Base-by-base conservation (phyloP, 2,329 filamentous ascomycete species). In the Colletotrichum sp. region DNA sequence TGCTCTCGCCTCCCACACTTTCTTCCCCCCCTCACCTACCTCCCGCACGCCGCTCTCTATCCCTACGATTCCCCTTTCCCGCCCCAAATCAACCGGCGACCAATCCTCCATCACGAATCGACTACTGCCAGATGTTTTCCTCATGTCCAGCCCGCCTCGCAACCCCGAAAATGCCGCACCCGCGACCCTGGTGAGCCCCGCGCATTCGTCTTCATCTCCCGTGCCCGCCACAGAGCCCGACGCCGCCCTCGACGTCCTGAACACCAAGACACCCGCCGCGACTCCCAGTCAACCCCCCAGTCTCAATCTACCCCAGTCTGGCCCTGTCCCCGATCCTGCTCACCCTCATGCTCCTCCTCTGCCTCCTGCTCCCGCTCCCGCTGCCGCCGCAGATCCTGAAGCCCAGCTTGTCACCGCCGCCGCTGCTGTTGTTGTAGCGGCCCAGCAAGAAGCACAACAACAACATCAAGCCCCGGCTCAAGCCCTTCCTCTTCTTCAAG, bases 161-260 rank as follows among this genome's bases (percentile, higher is more conserved):
- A 83, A 85, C 82, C 83, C 84, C 85, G 88, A 89, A 89, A 88
- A 90, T 90, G 88, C 88, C 88, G 87, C 89, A 89, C 82, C 81
- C 82, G 83, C 86, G 83, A 85, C 83, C 82, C 82, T 83, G 82
- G 82, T 89, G 84, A 88, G 83, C 83, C 82, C 79, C 77, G 79
- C 78, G 72, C 74, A 76, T 65, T 71, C 43, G 66, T 64, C 76
- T 34, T 64, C 55, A 63, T 60, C 64, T 61, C 39, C 43, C 67
- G 63, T 13, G 24, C 21, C 70, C 55, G 26, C 36, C 26, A 36
- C 61, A 57, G 52, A 34, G 43, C 36, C 52, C 61, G 32, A 36
- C 21, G 61, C 30, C 61, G 36, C 34, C 61, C 34, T 64, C 61
- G 61, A 64, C 61, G 61, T n/a, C 39, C 57, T 57, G 69, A 57